These are phyloP conservation scores for Blastobotrys ciferrii DNA, from an alignment of 1,139 yeast genomes.

Conservation along the genomic window DNA sequence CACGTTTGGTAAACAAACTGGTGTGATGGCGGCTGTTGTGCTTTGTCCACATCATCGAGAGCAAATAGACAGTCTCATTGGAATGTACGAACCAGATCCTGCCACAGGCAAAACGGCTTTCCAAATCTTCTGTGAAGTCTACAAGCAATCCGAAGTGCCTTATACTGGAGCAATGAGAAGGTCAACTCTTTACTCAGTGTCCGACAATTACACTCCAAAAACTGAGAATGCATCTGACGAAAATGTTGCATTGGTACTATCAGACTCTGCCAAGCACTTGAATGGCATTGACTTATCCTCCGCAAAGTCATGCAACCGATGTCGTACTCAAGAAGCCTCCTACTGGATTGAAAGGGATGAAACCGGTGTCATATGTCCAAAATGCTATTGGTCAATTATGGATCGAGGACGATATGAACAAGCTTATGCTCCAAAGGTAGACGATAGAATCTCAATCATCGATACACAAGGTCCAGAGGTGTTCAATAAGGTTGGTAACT, in stretches of 20 bases:
- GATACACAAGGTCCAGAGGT: not conserved
- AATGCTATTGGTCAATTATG: slow-evolving; percentile 20
- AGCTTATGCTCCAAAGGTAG: slow-evolving; percentile 13
- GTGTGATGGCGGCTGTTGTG: slow-evolving; percentile 33
- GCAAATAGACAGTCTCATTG: slow-evolving; percentile 21
- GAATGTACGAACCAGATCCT: slow-evolving; percentile 29
- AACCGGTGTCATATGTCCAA: slow-evolving; percentile 5
- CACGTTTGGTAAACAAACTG: slow-evolving; percentile 41
- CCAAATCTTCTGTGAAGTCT: slow-evolving; percentile 32
- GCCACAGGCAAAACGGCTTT: slow-evolving; percentile 30
- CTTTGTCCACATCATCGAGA: slow-evolving; percentile 33
- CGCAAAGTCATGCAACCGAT: slow-evolving; percentile 19
- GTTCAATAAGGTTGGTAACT: not conserved
- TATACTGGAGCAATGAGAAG: slow-evolving; percentile 28
- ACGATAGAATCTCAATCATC: not conserved
- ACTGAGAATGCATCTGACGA: not conserved
- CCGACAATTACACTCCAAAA: not conserved
- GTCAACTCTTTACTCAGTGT: slow-evolving; percentile 19
- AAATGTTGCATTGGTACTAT: slow-evolving; percentile 11
- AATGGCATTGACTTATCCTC: not conserved
- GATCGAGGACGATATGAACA: slow-evolving; percentile 17
- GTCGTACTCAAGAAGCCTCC: slow-evolving; percentile 18
- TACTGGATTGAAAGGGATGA: slow-evolving; percentile 23
- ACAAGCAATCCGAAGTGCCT: slow-evolving; percentile 26
- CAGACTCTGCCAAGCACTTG: slow-evolving; percentile 10